phyloP scores from a whole-genome alignment of 371 early-diverging fungal genomes.

The Blakeslea trispora region DNA sequence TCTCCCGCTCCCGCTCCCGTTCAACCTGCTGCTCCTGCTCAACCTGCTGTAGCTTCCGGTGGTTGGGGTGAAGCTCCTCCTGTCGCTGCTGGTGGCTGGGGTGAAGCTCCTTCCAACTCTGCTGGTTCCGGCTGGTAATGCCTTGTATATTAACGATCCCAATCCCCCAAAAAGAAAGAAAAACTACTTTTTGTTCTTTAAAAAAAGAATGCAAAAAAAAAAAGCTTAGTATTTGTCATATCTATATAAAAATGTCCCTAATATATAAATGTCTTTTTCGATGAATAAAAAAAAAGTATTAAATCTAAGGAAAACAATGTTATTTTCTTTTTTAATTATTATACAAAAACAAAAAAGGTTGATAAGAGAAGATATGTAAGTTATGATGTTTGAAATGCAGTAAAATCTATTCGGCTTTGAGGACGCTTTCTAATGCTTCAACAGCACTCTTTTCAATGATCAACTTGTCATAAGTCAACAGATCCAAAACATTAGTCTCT shows the following conservation, averaged over 20 bases:
- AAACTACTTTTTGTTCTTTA: slow-evolving; percentile 7
- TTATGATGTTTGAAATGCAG: background rate
- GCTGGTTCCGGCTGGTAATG: slow-evolving; percentile 33
- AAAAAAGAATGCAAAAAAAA: slow-evolving; percentile 2
- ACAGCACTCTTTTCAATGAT: slow-evolving; percentile 79
- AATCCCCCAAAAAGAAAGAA: slow-evolving; percentile 4
- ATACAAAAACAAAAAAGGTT: background rate
- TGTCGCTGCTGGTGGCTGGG: slow-evolving; percentile 37
- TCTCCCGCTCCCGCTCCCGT: slow-evolving; percentile 30
- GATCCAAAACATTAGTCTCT: slow-evolving; percentile 78
- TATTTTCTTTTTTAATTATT: slow-evolving; percentile 2
- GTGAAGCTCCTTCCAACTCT: slow-evolving; percentile 27
- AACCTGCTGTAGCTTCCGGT: background rate
- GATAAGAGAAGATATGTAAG: background rate
- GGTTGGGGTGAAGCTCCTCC: slow-evolving; percentile 30
- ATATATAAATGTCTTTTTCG: slow-evolving; percentile 3
- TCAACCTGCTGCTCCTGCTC: slow-evolving; percentile 23
- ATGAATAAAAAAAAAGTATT: slow-evolving; percentile 10
- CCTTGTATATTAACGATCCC: slow-evolving; percentile 1
- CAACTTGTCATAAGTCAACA: slow-evolving; percentile 76
- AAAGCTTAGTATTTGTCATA: slow-evolving; percentile 1
- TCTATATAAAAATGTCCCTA: background rate
- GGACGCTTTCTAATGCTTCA: slow-evolving; percentile 61
- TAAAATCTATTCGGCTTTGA: slow-evolving; percentile 26
- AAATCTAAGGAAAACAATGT: background rate